Conservation (phyloP, 176 grass and related monocot genomes). For the Zizania latifolia region DNA sequence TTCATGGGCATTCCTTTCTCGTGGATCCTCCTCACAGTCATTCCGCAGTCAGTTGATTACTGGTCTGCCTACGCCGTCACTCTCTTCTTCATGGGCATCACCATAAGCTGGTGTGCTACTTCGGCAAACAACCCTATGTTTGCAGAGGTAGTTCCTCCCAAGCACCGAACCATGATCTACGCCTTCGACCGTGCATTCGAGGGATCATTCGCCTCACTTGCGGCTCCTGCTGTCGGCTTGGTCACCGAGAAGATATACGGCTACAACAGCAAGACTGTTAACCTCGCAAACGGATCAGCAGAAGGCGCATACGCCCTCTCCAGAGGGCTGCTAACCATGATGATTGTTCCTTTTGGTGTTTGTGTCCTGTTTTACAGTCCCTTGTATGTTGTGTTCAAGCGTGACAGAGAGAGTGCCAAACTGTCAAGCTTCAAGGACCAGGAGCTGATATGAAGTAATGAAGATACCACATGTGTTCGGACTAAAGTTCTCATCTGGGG, state of each 20-base stretch:
- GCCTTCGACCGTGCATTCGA: constrained; percentile 71
- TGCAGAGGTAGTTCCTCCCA: constrained; percentile 69
- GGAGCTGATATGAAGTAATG: constrained; percentile 36
- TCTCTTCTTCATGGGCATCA: constrained; percentile 74
- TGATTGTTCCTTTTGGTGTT: constrained; percentile 73
- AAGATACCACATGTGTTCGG: not conserved
- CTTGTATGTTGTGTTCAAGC: constrained; percentile 74
- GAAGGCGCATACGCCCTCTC: constrained; percentile 74
- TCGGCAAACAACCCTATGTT: constrained; percentile 93
- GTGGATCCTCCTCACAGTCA: constrained; percentile 57
- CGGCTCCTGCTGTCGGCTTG: constrained; percentile 62
- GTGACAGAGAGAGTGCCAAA: constrained; percentile 50
- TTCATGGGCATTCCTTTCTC: constrained; percentile 97
- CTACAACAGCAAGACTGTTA: constrained; percentile 65
- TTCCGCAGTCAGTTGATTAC: constrained; percentile 61
- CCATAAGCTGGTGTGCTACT: constrained; percentile 75
- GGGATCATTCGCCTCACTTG: constrained; percentile 70
- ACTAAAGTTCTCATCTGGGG: not conserved
- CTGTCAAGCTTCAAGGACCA: constrained; percentile 48
- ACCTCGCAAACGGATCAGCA: constrained; percentile 47
- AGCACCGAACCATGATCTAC: constrained; percentile 80
- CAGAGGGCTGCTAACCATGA: constrained; percentile 73
- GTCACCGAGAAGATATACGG: constrained; percentile 79
- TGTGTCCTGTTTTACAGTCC: constrained; percentile 83
- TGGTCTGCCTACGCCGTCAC: constrained; percentile 51